A percentile compares a stretch with the other conserved stretches of the same genome.
Evolutionary conservation across 2,329 filamentous ascomycete genomes (phyloP).

Genomic region (Epichloe sp.): DNA sequence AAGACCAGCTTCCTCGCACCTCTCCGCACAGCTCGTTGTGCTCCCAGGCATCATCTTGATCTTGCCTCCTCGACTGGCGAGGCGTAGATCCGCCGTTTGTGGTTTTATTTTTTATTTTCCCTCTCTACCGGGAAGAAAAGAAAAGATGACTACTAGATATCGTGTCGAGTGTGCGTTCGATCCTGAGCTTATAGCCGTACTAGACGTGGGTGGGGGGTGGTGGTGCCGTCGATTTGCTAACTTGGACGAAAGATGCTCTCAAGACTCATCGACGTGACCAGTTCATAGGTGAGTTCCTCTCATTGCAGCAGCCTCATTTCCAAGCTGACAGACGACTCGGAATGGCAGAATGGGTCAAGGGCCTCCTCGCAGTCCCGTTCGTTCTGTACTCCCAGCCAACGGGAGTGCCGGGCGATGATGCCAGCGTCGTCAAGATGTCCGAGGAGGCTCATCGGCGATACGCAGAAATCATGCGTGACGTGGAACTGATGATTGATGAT

Average conservation of each 20-base stretch:
- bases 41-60: too few species aligned
- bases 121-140: not conserved
- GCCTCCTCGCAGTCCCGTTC: conserved; percentile 84
- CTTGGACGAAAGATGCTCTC: conserved; percentile 35
- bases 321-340: not conserved
- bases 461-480: conserved; percentile 87
- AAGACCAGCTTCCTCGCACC: too few species aligned
- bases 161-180: conserved; percentile 57
- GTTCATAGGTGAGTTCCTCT: conserved; percentile 50
- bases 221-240: too few species aligned
- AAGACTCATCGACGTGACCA: conserved; percentile 87
- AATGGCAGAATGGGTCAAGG: conserved; percentile 85
- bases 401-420: conserved; percentile 62
- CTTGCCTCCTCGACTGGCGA: too few species aligned
- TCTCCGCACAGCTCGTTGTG: too few species aligned
- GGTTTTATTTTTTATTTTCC: too few species aligned
- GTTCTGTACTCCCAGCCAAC: conserved; percentile 93
- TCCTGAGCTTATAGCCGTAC: too few species aligned
- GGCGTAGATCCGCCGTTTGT: too few species aligned
- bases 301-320: too few species aligned
- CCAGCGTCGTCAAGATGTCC: conserved; percentile 57
- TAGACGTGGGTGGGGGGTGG: too few species aligned
- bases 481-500: conserved; percentile 82
- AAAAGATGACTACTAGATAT: conserved; percentile 48
- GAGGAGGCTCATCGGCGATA: conserved; percentile 76